Base-by-base conservation (phyloP, 306 rosid genomes). In the Albizia julibrissin region DNA sequence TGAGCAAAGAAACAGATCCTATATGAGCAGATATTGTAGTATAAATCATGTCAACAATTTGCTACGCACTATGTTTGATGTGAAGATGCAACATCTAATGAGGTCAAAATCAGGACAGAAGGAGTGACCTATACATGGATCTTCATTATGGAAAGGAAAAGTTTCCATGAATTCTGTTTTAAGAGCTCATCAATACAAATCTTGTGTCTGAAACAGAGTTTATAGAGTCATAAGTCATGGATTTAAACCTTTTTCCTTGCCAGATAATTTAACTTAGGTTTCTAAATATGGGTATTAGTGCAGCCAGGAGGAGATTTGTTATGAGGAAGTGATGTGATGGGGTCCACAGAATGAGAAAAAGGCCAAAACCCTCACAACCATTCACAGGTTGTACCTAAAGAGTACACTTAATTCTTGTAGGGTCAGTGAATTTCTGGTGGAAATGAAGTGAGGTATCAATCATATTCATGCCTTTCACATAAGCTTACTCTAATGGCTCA, bases 81-180 rank as follows among this genome's bases (percentile, higher is more conserved):
- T 69, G 44, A 64, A 46, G 74, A 76, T 47, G 69, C 61, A 59
- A n/a, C 1, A 24, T 15, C 29, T 2, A 64, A 3, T 26, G 67
- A 58, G 80, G 81, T 81, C 82, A 88, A 87, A 79, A 81, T 26
- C 77, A 74, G 76, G 42, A 77, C 69, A 83, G 66, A 61, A 42
- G 74, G 24, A 59, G 82, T 12, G 73, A 77, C 10, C 54, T 16
- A 84, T 89, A 87, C 87, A 80, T 88, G 89, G 89, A 76, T 81
- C 84, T 85, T 86, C 79, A 86, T 76, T 1, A 26, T 26, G 13
- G 80, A 77, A 81, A 33, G 34, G 65, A 19, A 18, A 54, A 2
- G 26, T 21, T 22, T 58, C 65, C 31, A n/a, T 58, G 13, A 58
- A 9, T 10, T 22, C 31, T 22, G 31, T 24, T 58, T n/a, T 15